phyloP scores from a whole-genome alignment of 257 asterid genomes.

The Nicotiana knightiana region DNA sequence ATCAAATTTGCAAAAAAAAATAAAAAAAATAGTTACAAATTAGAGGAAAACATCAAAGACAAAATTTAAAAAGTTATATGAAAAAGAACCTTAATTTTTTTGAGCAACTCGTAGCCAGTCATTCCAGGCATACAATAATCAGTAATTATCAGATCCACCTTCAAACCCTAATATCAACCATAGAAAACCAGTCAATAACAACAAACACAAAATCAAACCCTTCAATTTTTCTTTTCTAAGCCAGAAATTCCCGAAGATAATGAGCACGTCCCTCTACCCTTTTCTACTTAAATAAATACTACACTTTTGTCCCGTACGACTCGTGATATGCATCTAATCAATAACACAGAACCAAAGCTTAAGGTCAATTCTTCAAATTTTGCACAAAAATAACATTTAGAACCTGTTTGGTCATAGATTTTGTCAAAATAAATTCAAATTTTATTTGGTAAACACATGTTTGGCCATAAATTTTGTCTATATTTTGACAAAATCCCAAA shows the following conservation, averaged over 20 bases:
- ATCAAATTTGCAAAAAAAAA: neutral
- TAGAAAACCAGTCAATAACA: constrained; percentile 20
- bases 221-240: constrained; percentile 17
- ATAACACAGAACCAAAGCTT: neutral
- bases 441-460: too few species aligned
- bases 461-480: too few species aligned
- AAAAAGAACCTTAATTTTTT: constrained; percentile 29
- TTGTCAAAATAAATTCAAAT: too few species aligned
- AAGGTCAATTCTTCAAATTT: neutral
- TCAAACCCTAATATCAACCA: constrained; percentile 76
- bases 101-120: constrained; percentile 85
- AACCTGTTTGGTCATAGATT: too few species aligned
- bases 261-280: too few species aligned
- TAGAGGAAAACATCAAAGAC: neutral
- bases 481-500: too few species aligned
- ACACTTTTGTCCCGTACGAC: too few species aligned
- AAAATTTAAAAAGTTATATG: neutral
- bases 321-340: neutral
- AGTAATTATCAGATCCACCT: constrained; percentile 78
- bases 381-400: neutral
- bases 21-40: neutral
- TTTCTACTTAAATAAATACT: too few species aligned
- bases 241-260: too few species aligned
- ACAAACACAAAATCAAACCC: neutral
- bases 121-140: constrained; percentile 92